These are phyloP conservation scores for Telfairia occidentalis DNA, from an alignment of 331 rosid genomes.

Conservation along the genomic window DNA sequence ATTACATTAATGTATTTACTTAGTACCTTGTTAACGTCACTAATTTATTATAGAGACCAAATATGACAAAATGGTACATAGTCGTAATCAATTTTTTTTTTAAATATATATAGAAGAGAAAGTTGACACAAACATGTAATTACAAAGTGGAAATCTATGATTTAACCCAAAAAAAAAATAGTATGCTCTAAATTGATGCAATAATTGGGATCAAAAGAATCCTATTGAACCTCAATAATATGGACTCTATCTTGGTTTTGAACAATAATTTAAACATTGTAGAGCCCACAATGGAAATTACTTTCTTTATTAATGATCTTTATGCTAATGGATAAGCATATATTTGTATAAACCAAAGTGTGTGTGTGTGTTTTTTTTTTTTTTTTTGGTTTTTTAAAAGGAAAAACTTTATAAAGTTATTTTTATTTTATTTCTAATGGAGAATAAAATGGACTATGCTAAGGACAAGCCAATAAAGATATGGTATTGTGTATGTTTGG, in stretches of 20 bases:
- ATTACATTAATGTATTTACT: too few species aligned
- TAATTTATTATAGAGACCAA: background rate
- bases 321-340: constrained; percentile 9
- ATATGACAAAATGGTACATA: background rate
- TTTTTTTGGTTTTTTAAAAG: background rate
- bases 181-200: background rate
- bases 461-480: constrained; percentile 45
- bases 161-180: background rate
- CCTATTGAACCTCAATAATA: background rate
- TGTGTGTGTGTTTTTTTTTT: background rate
- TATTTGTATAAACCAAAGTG: background rate
- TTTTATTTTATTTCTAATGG: constrained; percentile 5
- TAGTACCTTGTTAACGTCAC: too few species aligned
- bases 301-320: background rate
- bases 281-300: background rate
- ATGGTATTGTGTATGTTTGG: constrained; percentile 37
- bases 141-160: background rate
- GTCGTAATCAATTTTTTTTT: background rate
- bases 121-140: background rate
- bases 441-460: constrained; percentile 17
- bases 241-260: background rate
- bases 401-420: background rate
- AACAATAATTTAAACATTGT: background rate
- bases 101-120: background rate
- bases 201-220: background rate